Evolutionary conservation across 2,329 filamentous ascomycete genomes (phyloP).

Genomic region (Lasiodiplodia hormozganensis): DNA sequence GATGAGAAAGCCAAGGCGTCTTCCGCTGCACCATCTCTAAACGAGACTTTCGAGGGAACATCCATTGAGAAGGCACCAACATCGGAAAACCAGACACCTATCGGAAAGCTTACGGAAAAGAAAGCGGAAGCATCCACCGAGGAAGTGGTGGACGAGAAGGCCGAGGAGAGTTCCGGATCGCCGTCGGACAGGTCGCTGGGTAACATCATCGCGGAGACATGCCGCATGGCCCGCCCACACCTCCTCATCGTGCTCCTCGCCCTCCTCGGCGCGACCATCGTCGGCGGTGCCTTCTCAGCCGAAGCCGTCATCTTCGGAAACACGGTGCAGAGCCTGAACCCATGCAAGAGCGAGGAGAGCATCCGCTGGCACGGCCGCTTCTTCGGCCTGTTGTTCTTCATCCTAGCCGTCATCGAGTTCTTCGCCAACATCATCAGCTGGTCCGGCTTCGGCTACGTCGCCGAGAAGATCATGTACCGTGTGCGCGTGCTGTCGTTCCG

Average conservation of each 20-base stretch:
- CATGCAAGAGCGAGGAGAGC: slow-evolving; percentile 57
- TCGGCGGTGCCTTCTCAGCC: slow-evolving; percentile 64
- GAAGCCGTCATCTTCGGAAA: slow-evolving; percentile 67
- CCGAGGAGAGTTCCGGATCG: neutral
- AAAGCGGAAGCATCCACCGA: neutral
- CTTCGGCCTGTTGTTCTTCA: slow-evolving; percentile 66
- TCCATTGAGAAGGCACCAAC: slow-evolving; percentile 31
- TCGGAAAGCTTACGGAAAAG: slow-evolving; percentile 35
- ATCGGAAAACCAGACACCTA: slow-evolving; percentile 31
- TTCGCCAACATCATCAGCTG: slow-evolving; percentile 68
- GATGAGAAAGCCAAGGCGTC: neutral
- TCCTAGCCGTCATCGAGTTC: slow-evolving; percentile 66
- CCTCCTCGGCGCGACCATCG: slow-evolving; percentile 59
- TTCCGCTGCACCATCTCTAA: slow-evolving; percentile 21
- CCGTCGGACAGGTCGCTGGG: slow-evolving; percentile 33
- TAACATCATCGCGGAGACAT: neutral
- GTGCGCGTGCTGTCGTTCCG: slow-evolving; percentile 70
- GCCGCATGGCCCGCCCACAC: slow-evolving; percentile 47
- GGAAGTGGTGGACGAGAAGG: neutral
- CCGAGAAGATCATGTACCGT: slow-evolving; percentile 70
- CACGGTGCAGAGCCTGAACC: slow-evolving; percentile 63
- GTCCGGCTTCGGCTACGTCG: slow-evolving; percentile 63
- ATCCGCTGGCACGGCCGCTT: slow-evolving; percentile 61
- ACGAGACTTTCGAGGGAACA: slow-evolving; percentile 30
- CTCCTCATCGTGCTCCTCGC: slow-evolving; percentile 55